A percentile compares a stretch with the other conserved stretches of the same genome.
These are phyloP conservation scores for Neonectria faginata DNA, from an alignment of 2,329 filamentous ascomycete species.

Conservation along the genomic window DNA sequence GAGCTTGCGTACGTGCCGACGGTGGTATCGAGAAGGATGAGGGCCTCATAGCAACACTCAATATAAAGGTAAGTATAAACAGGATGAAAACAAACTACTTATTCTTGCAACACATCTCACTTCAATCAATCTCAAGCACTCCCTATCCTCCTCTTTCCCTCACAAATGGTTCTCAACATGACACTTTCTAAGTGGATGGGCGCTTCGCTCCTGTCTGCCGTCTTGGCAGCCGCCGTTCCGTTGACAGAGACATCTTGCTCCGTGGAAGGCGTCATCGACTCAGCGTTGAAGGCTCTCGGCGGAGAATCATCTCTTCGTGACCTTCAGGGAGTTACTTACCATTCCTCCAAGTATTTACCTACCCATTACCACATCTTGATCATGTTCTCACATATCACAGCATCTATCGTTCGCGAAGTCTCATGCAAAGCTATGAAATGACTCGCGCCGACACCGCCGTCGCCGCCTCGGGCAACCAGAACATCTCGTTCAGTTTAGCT, in stretches of 20 bases:
- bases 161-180: not conserved
- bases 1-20: not conserved
- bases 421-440: slow-evolving; percentile 35
- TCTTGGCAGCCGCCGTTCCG: not conserved
- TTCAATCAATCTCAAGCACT: not conserved
- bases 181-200: not conserved
- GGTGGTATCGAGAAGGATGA: not conserved
- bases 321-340: slow-evolving; percentile 22
- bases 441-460: slow-evolving; percentile 19
- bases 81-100: not conserved
- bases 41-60: no score
- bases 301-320: slow-evolving; percentile 10
- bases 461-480: slow-evolving; percentile 28
- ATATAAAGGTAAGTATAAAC: not conserved
- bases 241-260: not conserved
- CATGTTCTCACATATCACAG: slow-evolving; percentile 6
- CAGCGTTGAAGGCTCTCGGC: slow-evolving; percentile 20
- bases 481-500: slow-evolving; percentile 23
- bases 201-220: not conserved
- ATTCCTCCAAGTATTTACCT: slow-evolving; percentile 21
- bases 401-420: slow-evolving; percentile 27
- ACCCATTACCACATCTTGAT: no score
- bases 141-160: no score
- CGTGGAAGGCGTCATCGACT: slow-evolving; percentile 5
- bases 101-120: not conserved